Evolutionary conservation across 2,329 filamentous ascomycete species (phyloP).

Genomic region (Leptoxyphium fumago): DNA sequence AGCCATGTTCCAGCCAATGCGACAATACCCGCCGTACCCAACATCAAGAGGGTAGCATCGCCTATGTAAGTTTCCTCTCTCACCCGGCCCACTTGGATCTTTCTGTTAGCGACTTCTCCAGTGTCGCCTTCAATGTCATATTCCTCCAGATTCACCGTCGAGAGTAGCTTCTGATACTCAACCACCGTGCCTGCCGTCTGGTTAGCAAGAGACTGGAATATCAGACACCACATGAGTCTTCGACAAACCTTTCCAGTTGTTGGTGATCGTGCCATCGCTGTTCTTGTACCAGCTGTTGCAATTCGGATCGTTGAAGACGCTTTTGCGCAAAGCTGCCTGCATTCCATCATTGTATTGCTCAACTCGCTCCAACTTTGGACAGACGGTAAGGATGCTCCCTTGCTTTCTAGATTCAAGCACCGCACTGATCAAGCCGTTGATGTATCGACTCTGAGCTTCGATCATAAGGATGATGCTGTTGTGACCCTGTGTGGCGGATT

Average conservation of each 20-base stretch:
- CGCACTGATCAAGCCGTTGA: conserved; percentile 34
- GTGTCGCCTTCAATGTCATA: conserved; percentile 26
- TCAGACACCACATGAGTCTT: neutral
- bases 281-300: conserved; percentile 45
- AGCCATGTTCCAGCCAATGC: conserved; percentile 23
- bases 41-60: conserved; percentile 21
- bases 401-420: conserved; percentile 31
- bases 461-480: conserved; percentile 49
- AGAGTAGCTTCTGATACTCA: conserved; percentile 37
- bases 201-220: neutral
- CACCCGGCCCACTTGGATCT: conserved; percentile 27
- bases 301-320: conserved; percentile 38
- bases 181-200: conserved; percentile 29
- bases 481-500: conserved; percentile 10
- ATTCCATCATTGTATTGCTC: conserved; percentile 32
- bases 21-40: conserved; percentile 23
- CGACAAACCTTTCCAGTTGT: conserved; percentile 32
- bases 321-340: conserved; percentile 29
- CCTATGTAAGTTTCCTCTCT: conserved; percentile 30
- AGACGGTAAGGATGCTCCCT: conserved; percentile 29
- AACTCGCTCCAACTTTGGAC: conserved; percentile 27
- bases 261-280: conserved; percentile 38
- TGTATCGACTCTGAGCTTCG: conserved; percentile 41
- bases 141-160: conserved; percentile 30
- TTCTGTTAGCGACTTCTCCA: conserved; percentile 20